Percentiles rank a stretch among this genome's conserved stretches.
phyloP scores from a whole-genome alignment of 768 basidiomycete genomes.

The Lactarius tabidus region DNA sequence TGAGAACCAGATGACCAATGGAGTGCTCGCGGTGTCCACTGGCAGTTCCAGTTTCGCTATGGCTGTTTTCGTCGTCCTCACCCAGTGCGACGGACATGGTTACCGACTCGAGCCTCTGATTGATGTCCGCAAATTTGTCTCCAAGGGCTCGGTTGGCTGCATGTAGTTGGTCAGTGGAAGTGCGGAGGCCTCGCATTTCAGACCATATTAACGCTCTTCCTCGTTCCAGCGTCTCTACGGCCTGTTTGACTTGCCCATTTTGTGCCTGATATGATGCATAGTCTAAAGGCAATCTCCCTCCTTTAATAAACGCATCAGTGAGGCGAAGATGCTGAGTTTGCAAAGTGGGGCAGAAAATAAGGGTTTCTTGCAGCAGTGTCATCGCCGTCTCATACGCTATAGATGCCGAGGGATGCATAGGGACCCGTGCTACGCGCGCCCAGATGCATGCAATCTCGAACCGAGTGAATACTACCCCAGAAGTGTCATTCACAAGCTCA shows the following conservation, averaged over 20 bases:
- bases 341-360: too few species aligned
- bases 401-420: too few species aligned
- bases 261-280: constrained; percentile 1
- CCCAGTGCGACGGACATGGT: neutral
- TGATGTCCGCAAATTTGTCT: neutral
- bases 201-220: constrained; percentile 11
- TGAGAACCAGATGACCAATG: too few species aligned
- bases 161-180: neutral
- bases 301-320: too few species aligned
- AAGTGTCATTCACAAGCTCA: neutral
- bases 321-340: neutral
- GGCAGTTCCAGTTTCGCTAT: too few species aligned
- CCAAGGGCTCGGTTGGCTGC: neutral
- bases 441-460: neutral
- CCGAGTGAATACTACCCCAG: neutral
- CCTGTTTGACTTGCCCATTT: neutral
- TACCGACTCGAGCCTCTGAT: neutral
- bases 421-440: too few species aligned
- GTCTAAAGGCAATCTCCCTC: neutral
- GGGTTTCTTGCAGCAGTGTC: too few species aligned
- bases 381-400: too few species aligned
- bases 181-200: neutral
- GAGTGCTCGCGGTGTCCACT: too few species aligned
- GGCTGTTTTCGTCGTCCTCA: neutral
- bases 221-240: constrained; percentile 5